Evolutionary conservation across 768 basidiomycete genomes (phyloP).

Genomic region (Xerocomus spinulosus): DNA sequence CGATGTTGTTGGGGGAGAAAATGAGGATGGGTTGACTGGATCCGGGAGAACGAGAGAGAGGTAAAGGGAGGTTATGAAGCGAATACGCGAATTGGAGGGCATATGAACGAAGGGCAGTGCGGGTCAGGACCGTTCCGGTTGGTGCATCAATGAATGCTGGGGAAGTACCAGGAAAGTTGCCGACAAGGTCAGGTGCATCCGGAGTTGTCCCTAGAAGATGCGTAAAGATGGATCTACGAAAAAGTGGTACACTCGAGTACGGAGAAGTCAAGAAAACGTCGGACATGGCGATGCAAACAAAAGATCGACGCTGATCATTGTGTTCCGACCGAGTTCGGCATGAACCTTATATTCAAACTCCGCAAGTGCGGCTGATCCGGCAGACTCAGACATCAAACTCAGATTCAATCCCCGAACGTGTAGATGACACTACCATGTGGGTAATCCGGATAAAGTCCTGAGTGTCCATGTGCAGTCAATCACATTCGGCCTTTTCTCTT

Average conservation of each 20-base stretch:
- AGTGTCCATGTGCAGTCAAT: too few relatives aligned
- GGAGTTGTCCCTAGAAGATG: conserved; percentile 23
- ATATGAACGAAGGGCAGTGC: conserved; percentile 48
- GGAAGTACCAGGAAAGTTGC: conserved; percentile 38
- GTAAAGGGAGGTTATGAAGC: conserved; percentile 42
- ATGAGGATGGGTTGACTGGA: conserved; percentile 45
- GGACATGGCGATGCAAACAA: conserved; percentile 22
- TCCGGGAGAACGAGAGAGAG: conserved; percentile 47
- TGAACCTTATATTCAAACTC: too few relatives aligned
- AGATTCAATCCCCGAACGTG: too few relatives aligned
- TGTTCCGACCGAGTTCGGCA: too few relatives aligned
- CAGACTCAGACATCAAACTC: too few relatives aligned
- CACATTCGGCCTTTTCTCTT: too few relatives aligned
- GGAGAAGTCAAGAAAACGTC: conserved; percentile 18
- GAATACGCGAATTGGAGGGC: conserved; percentile 58
- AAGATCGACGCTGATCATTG: too few relatives aligned
- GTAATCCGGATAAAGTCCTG: too few relatives aligned
- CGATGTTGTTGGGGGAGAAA: conserved; percentile 64
- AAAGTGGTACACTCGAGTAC: conserved; percentile 16
- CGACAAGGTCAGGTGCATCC: conserved; percentile 29
- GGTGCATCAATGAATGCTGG: conserved; percentile 66
- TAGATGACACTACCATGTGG: too few relatives aligned
- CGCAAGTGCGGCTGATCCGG: too few relatives aligned
- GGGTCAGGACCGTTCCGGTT: conserved; percentile 52
- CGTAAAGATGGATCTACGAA: conserved; percentile 30